phyloP scores from a whole-genome alignment of 768 basidiomycete species.

The Tephrocybe rancida region DNA sequence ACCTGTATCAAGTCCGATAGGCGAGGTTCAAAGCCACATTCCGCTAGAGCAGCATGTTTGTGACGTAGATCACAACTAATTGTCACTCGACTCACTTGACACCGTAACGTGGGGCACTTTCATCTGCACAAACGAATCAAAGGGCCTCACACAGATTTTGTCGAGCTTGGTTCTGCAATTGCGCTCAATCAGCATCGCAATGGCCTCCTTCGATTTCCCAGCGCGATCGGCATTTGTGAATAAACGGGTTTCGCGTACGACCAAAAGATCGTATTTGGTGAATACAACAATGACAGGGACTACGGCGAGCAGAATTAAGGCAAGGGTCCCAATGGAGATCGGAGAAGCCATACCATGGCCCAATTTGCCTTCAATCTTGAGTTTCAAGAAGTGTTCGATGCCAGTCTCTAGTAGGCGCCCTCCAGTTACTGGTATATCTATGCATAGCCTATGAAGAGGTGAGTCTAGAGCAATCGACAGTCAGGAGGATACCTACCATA shows the following conservation, averaged over 20 bases:
- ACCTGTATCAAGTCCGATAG: constrained; percentile 11
- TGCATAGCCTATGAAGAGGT: constrained; percentile 26
- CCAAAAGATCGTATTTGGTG: constrained; percentile 32
- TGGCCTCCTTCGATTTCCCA: not conserved
- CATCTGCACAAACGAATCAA: constrained; percentile 5
- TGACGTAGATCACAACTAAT: not conserved
- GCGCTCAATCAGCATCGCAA: not conserved
- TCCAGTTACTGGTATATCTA: constrained; percentile 26
- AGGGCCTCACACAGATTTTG: constrained; percentile 2
- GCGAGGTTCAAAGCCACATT: constrained; percentile 8
- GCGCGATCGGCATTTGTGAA: constrained; percentile 4
- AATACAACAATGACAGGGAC: constrained; percentile 35
- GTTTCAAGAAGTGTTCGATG: constrained; percentile 25
- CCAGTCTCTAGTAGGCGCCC: constrained; percentile 26
- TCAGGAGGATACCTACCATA: constrained; percentile 22
- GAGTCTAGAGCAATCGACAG: not conserved
- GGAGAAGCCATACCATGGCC: constrained; percentile 15
- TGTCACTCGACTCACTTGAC: constrained; percentile 4
- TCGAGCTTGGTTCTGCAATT: not conserved
- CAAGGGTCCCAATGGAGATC: not conserved
- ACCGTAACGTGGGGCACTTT: constrained; percentile 13
- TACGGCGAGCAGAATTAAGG: constrained; percentile 1
- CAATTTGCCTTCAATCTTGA: constrained; percentile 13
- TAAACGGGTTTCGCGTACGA: constrained; percentile 5
- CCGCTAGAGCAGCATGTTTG: not conserved